phyloP scores from a whole-genome alignment of 2,329 filamentous ascomycete genomes.

The Trematosphaeria pertusa region DNA sequence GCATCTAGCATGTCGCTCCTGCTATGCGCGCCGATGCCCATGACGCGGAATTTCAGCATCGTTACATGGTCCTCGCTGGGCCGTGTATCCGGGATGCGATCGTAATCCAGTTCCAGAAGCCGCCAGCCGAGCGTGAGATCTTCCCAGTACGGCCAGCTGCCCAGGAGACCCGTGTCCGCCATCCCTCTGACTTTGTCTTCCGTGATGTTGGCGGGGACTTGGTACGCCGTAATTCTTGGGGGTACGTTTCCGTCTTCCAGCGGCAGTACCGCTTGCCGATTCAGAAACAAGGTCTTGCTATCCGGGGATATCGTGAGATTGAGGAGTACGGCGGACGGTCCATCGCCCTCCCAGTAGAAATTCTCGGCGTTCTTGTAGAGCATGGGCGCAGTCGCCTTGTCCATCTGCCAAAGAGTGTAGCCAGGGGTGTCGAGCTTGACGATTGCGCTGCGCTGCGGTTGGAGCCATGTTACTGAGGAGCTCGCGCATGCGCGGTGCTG shows the following conservation, averaged over 20 bases:
- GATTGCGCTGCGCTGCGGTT: conserved; percentile 15
- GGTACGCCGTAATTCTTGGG: conserved; percentile 21
- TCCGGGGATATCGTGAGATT: conserved; percentile 23
- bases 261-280: conserved; percentile 21
- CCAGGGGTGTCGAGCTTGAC: conserved; percentile 25
- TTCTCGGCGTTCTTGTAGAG: conserved; percentile 8
- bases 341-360: conserved; percentile 12
- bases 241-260: conserved; percentile 20
- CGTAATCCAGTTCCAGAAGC: conserved; percentile 26
- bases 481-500: background rate
- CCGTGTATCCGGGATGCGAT: conserved; percentile 15
- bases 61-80: conserved; percentile 17
- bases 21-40: conserved; percentile 21
- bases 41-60: conserved; percentile 21
- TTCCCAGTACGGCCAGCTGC: conserved; percentile 8
- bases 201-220: conserved; percentile 21
- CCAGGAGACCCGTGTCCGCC: conserved; percentile 6
- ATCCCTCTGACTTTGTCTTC: conserved; percentile 6
- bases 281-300: conserved; percentile 24
- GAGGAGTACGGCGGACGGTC: conserved; percentile 21
- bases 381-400: conserved; percentile 18
- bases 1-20: conserved; percentile 15
- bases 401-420: conserved; percentile 22
- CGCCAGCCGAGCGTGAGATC: conserved; percentile 11
- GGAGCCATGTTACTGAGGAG: conserved; percentile 22